Conservation (phyloP, 495 filamentous ascomycete genomes). For the Neurospora sp. region DNA sequence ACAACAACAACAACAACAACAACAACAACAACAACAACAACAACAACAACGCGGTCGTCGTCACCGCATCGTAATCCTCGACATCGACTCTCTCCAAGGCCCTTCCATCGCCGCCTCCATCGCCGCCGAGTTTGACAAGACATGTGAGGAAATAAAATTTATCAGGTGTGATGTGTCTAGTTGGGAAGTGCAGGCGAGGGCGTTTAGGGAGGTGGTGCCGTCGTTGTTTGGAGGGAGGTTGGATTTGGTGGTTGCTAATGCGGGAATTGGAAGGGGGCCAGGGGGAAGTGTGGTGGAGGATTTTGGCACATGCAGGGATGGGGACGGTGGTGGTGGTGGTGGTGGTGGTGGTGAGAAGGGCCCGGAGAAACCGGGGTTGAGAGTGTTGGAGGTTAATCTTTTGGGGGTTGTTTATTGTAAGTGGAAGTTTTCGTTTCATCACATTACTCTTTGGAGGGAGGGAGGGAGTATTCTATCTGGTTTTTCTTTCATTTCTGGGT, state of each 20-base stretch:
- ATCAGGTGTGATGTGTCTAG: constrained; percentile 35
- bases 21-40: constrained; percentile 15
- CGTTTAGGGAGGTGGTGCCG: constrained; percentile 31
- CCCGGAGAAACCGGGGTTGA: constrained; percentile 25
- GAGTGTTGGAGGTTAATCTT: constrained; percentile 39
- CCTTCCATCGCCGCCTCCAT: constrained; percentile 21
- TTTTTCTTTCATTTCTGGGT: no score
- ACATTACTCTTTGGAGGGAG: not conserved
- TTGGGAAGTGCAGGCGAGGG: constrained; percentile 37
- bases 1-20: constrained; percentile 16
- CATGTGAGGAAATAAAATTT: not conserved
- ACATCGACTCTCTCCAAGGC: constrained; percentile 33
- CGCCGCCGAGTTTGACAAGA: constrained; percentile 24
- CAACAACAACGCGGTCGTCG: constrained; percentile 5
- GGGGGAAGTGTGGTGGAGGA: constrained; percentile 22
- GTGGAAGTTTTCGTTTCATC: constrained; percentile 6
- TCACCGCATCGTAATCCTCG: constrained; percentile 40
- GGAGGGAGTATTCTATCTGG: no score
- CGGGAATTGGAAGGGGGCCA: constrained; percentile 38
- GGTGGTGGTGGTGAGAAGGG: no score
- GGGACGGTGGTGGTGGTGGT: no score
- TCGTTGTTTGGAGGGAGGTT: constrained; percentile 23
- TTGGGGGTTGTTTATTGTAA: constrained; percentile 40
- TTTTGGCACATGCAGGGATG: not conserved
- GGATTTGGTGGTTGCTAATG: constrained; percentile 47